Conservation (phyloP, 2,329 filamentous ascomycete genomes). For the Sporothrix mexicana region DNA sequence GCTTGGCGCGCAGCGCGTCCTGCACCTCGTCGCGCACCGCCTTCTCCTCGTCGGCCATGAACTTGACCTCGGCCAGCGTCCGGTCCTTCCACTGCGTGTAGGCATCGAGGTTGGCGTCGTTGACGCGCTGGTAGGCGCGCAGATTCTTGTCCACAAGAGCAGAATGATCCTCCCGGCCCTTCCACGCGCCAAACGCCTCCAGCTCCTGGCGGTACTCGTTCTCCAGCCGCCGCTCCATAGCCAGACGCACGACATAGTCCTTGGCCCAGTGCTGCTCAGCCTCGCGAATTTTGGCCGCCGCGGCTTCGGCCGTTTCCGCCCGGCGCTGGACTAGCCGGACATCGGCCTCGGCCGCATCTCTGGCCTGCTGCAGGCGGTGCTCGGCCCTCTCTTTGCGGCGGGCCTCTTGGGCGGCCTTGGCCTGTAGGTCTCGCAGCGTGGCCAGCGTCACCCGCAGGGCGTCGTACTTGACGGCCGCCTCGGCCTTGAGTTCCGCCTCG, state of each 20-base stretch:
- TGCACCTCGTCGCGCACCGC: slow-evolving; percentile 52
- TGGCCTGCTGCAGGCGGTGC: slow-evolving; percentile 37
- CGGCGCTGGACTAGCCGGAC: slow-evolving; percentile 45
- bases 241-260: slow-evolving; percentile 52
- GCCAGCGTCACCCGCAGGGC: slow-evolving; percentile 19
- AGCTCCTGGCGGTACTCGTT: slow-evolving; percentile 48
- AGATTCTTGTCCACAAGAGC: slow-evolving; percentile 44
- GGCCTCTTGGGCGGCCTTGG: slow-evolving; percentile 44
- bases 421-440: slow-evolving; percentile 27
- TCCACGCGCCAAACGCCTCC: slow-evolving; percentile 46
- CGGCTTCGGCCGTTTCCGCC: slow-evolving; percentile 43
- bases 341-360: slow-evolving; percentile 33
- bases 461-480: slow-evolving; percentile 29
- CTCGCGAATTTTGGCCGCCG: slow-evolving; percentile 42
- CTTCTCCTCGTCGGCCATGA: slow-evolving; percentile 49
- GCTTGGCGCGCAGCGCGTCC: slow-evolving; percentile 47
- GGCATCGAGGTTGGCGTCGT: slow-evolving; percentile 49
- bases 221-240: slow-evolving; percentile 52
- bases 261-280: slow-evolving; percentile 46
- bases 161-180: slow-evolving; percentile 31
- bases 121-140: slow-evolving; percentile 45
- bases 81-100: slow-evolving; percentile 50
- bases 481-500: slow-evolving; percentile 48
- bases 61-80: slow-evolving; percentile 49
- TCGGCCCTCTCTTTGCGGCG: slow-evolving; percentile 47